Evolutionary conservation across 2,329 filamentous ascomycete species (phyloP).

Genomic region (Eutypa lata): DNA sequence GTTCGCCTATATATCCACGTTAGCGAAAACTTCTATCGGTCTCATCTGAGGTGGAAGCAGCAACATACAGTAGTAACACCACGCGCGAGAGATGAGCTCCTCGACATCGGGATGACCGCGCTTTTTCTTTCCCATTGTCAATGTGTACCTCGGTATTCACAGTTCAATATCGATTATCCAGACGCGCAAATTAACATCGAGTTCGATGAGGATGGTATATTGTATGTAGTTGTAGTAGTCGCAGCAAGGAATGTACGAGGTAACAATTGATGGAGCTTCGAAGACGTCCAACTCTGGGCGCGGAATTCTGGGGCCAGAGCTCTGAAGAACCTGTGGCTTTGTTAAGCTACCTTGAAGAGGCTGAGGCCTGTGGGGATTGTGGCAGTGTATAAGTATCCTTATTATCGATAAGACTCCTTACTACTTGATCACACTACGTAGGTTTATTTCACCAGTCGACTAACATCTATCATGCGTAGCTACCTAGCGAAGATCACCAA

Average conservation of each 20-base stretch:
- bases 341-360: not conserved
- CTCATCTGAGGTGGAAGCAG: constrained; percentile 1
- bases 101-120: constrained; percentile 81
- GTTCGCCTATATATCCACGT: constrained; percentile 57
- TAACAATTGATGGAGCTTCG: not conserved
- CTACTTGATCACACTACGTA: too few species aligned
- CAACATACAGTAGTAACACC: constrained; percentile 90
- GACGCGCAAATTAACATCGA: not conserved
- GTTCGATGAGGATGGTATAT: not conserved
- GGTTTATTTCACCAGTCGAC: too few species aligned
- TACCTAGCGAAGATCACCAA: too few species aligned
- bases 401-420: too few species aligned
- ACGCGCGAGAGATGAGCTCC: constrained; percentile 81
- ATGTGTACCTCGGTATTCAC: not conserved
- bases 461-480: too few species aligned
- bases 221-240: not conserved
- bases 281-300: not conserved
- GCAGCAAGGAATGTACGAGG: not conserved
- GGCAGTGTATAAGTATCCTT: not conserved
- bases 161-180: not conserved
- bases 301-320: constrained; percentile 2
- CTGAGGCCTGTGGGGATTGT: not conserved
- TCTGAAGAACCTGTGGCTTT: not conserved
- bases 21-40: constrained; percentile 18
- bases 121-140: constrained; percentile 83